Base-by-base conservation (phyloP, 306 rosid genomes). In the Sindora glabra region DNA sequence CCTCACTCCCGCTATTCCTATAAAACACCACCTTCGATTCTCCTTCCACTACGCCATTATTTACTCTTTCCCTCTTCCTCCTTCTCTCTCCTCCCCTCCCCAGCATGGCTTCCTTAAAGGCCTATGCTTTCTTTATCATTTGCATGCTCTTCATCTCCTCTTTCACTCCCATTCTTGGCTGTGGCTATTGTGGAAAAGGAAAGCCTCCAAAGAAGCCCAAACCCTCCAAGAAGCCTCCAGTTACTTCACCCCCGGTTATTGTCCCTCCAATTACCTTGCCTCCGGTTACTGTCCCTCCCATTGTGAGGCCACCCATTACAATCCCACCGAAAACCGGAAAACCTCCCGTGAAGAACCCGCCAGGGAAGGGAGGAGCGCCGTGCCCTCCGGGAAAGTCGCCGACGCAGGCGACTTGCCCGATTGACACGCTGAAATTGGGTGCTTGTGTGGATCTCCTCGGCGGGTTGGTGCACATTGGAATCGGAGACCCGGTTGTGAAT, bases 111-210 rank as follows among this genome's bases (percentile, higher is more conserved):
- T 75, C 81, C 68, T 64, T 87, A 2, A 86, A 86, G 64, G 10
- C 48, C 48, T 41, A 82, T 66, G 90, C 89, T 42, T 59, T 75
- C 57, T 63, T 89, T 68, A 62, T 94, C 75, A 64, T 94, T 53
- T 89, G 68, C 86, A 86, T 89, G 82, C 85, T 94, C 51, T 69
- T 86, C 75, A 9, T 86, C 18, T 89, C 99, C 67, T 72, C 91
- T 0, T 72, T 74, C 48, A 37, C 94, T 12, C 94, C 99, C 44
- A 86, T 88, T 44, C 81, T 84, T 4, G 90, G 81, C 8, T 86
- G 97, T 60, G 78, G 77, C 41, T 36, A 34, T 17, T 94, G 99
- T 23, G 84, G 87, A 0, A 74, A 76, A 3, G n/a, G n/a, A n/a
- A n/a, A n/a, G n/a, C 89, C 83, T 5, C 73, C 82, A 0, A 69